These are phyloP conservation scores for Auricularia sp. DNA, from an alignment of 768 basidiomycete species.

Conservation along the genomic window DNA sequence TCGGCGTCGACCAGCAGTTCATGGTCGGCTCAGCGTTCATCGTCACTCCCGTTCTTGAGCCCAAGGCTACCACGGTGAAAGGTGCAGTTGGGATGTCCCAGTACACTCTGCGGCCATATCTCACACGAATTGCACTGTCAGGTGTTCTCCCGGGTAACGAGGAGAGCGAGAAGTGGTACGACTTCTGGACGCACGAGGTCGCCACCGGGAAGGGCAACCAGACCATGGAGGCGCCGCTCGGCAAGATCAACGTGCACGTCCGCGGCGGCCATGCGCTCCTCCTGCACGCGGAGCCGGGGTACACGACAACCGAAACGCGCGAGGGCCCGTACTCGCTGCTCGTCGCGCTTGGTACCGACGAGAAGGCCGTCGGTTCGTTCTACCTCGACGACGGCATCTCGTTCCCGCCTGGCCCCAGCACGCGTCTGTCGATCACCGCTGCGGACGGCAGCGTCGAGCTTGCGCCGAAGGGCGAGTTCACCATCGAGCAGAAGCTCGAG, in stretches of 20 bases:
- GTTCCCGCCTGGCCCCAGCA: neutral
- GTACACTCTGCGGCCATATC: constrained; percentile 34
- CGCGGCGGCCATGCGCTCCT: constrained; percentile 20
- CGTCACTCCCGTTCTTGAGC: constrained; percentile 20
- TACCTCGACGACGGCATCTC: constrained; percentile 7
- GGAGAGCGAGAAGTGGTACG: constrained; percentile 1
- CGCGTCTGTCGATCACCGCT: neutral
- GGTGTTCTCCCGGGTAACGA: constrained; percentile 14
- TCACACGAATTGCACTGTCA: constrained; percentile 10
- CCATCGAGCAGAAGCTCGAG: constrained; percentile 37
- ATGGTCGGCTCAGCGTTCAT: constrained; percentile 22
- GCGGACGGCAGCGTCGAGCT: neutral
- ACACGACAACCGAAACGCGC: constrained; percentile 2
- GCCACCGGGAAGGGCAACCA: constrained; percentile 8
- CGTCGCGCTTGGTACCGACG: neutral
- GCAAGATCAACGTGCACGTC: constrained; percentile 22
- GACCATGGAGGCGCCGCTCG: constrained; percentile 19
- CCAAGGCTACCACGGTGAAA: neutral
- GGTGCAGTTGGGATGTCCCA: constrained; percentile 32
- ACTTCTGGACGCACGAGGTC: constrained; percentile 8
- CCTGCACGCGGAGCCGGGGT: constrained; percentile 11
- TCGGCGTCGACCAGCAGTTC: constrained; percentile 21
- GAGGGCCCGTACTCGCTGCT: constrained; percentile 1
- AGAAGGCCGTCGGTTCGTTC: constrained; percentile 1
- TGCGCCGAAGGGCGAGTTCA: constrained; percentile 29